phyloP scores from a whole-genome alignment of 225 moss, liverwort and hornwort genomes.

The Ulota crispa region DNA sequence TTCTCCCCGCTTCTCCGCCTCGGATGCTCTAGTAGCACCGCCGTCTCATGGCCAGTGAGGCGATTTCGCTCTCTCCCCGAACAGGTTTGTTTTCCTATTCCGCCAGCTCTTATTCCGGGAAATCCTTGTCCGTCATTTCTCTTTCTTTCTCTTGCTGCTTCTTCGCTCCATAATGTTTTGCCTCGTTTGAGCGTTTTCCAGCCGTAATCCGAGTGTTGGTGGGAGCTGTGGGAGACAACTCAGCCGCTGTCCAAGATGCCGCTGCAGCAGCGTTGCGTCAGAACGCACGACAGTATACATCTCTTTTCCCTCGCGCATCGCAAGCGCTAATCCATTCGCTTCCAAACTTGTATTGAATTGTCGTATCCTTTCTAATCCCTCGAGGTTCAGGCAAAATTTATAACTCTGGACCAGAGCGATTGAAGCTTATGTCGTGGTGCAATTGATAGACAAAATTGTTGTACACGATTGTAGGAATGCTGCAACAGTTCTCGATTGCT shows the following conservation, averaged over 20 bases:
- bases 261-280: slow-evolving; percentile 79
- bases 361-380: slow-evolving; percentile 3
- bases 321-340: not conserved
- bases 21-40: slow-evolving; percentile 33
- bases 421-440: slow-evolving; percentile 2
- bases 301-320: slow-evolving; percentile 13
- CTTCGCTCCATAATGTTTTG: not conserved
- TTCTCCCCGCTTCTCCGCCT: slow-evolving; percentile 9
- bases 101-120: not conserved
- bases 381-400: slow-evolving; percentile 3
- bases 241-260: slow-evolving; percentile 81
- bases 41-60: slow-evolving; percentile 35
- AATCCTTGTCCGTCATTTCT: not conserved
- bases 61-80: slow-evolving; percentile 32
- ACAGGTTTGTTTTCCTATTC: slow-evolving; percentile 27
- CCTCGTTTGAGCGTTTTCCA: slow-evolving; percentile 23
- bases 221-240: slow-evolving; percentile 87
- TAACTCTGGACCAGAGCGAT: slow-evolving; percentile 6
- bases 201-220: slow-evolving; percentile 92
- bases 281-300: slow-evolving; percentile 76
- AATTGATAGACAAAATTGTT: slow-evolving; percentile 10
- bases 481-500: slow-evolving; percentile 87
- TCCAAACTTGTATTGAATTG: not conserved
- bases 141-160: not conserved
- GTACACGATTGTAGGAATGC: slow-evolving; percentile 74